Percentiles rank a stretch among this genome's conserved stretches.
Evolutionary conservation across 495 filamentous ascomycete species (phyloP).

Genomic region (Cladorrhinum samala): DNA sequence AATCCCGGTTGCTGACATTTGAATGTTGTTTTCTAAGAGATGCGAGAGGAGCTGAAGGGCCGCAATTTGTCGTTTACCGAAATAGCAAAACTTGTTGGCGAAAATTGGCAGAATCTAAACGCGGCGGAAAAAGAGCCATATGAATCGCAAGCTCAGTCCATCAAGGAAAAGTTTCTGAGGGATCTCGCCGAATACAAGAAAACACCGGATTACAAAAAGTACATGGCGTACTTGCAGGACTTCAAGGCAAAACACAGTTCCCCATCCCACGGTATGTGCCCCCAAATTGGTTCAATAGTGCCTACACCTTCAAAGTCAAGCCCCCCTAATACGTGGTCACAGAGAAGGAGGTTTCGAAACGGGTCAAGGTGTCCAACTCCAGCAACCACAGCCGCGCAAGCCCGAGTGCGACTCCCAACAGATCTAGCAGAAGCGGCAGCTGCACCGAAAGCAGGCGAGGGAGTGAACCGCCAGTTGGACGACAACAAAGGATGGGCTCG

Average conservation of each 20-base stretch:
- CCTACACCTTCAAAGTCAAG: neutral
- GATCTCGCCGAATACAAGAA: constrained; percentile 69
- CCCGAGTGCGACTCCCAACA: constrained; percentile 25
- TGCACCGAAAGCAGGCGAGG: constrained; percentile 36
- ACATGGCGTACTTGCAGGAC: constrained; percentile 61
- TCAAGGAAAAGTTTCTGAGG: constrained; percentile 64
- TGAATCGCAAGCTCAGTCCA: constrained; percentile 58
- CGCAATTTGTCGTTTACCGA: constrained; percentile 72
- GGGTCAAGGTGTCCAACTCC: constrained; percentile 31
- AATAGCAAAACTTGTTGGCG: constrained; percentile 74
- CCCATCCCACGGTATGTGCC: constrained; percentile 37
- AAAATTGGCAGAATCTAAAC: constrained; percentile 67
- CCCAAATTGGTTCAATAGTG: neutral
- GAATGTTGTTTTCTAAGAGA: too few relatives aligned
- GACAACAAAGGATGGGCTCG: constrained; percentile 36
- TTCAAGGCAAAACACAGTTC: constrained; percentile 62
- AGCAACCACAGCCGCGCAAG: constrained; percentile 23
- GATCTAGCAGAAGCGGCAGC: constrained; percentile 38
- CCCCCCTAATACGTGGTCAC: constrained; percentile 7
- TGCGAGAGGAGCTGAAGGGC: constrained; percentile 66
- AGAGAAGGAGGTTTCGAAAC: constrained; percentile 43
- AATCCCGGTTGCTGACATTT: too few relatives aligned
- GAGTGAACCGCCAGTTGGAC: constrained; percentile 39
- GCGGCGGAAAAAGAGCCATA: constrained; percentile 61
- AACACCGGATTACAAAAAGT: constrained; percentile 54